Conservation (phyloP, 2,329 filamentous ascomycete genomes). For the Neonectria sp. region DNA sequence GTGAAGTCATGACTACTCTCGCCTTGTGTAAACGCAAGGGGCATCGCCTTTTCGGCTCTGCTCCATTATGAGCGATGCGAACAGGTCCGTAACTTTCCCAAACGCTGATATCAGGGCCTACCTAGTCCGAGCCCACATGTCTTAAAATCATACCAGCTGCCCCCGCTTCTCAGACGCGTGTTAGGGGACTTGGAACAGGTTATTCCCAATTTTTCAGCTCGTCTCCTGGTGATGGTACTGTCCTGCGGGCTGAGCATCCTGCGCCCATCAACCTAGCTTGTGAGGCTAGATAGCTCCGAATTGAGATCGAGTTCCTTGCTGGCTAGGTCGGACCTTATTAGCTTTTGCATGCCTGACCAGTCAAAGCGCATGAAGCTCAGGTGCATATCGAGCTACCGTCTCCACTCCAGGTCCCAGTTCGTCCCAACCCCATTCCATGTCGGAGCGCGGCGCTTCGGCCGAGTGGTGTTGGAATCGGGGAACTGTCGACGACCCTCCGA, state of each 20-base stretch:
- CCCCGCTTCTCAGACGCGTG: constrained; percentile 14
- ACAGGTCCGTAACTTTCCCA: neutral
- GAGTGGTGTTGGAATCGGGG: constrained; percentile 20
- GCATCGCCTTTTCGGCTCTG: neutral
- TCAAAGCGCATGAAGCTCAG: constrained; percentile 7
- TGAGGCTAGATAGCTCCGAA: constrained; percentile 11
- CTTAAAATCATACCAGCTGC: constrained; percentile 10
- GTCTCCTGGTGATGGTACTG: constrained; percentile 7
- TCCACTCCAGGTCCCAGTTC: constrained; percentile 5
- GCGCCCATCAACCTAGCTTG: constrained; percentile 13
- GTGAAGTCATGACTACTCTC: neutral
- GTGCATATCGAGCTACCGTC: neutral
- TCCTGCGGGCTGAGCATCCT: constrained; percentile 15
- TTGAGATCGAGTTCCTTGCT: constrained; percentile 14
- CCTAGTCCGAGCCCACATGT: neutral
- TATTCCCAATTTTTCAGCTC: constrained; percentile 1
- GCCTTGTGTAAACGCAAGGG: neutral
- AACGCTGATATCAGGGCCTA: constrained; percentile 1
- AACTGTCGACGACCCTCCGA: constrained; percentile 6
- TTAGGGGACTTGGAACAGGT: neutral
- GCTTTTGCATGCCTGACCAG: constrained; percentile 5
- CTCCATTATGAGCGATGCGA: neutral
- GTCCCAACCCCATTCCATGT: constrained; percentile 13
- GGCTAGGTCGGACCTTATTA: constrained; percentile 17
- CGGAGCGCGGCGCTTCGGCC: constrained; percentile 23